These are phyloP conservation scores for Sodiomyces alkalinus DNA, from an alignment of 2,329 filamentous ascomycete genomes.

Conservation along the genomic window DNA sequence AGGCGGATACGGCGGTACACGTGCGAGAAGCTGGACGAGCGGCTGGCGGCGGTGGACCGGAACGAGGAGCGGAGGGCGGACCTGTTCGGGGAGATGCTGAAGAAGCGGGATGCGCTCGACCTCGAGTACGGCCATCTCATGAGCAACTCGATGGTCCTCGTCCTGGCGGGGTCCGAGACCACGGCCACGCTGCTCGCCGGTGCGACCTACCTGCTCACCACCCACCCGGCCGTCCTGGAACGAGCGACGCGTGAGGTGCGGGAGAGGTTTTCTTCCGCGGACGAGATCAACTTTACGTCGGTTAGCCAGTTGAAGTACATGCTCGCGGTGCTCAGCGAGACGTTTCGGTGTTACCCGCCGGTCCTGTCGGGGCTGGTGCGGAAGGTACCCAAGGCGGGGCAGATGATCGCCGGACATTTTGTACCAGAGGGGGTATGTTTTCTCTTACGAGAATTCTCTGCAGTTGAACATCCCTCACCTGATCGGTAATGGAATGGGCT, in stretches of 20 bases:
- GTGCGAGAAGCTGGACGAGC: background rate
- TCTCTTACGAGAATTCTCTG: background rate
- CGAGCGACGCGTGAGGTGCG: slow-evolving; percentile 23
- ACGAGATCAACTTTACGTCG: slow-evolving; percentile 21
- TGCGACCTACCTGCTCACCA: slow-evolving; percentile 21
- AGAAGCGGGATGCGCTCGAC: slow-evolving; percentile 1
- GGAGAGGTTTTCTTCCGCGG: slow-evolving; percentile 15
- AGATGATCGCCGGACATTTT: slow-evolving; percentile 13
- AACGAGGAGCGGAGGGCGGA: background rate
- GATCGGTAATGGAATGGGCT: background rate
- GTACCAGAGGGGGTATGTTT: slow-evolving; percentile 19
- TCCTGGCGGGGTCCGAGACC: slow-evolving; percentile 26
- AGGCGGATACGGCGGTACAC: background rate
- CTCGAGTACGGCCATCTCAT: slow-evolving; percentile 4
- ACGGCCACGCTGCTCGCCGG: slow-evolving; percentile 27
- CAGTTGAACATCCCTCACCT: no score
- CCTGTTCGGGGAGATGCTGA: background rate
- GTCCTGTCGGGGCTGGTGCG: slow-evolving; percentile 11
- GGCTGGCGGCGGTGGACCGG: background rate
- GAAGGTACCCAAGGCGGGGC: slow-evolving; percentile 15
- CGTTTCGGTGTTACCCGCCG: slow-evolving; percentile 20
- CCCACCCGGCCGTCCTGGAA: slow-evolving; percentile 13
- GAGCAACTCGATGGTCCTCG: slow-evolving; percentile 8
- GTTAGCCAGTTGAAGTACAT: slow-evolving; percentile 20
- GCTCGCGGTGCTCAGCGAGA: slow-evolving; percentile 24